Base-by-base conservation (phyloP, 108 stramenopile species). In the Nitzschia sp. region DNA sequence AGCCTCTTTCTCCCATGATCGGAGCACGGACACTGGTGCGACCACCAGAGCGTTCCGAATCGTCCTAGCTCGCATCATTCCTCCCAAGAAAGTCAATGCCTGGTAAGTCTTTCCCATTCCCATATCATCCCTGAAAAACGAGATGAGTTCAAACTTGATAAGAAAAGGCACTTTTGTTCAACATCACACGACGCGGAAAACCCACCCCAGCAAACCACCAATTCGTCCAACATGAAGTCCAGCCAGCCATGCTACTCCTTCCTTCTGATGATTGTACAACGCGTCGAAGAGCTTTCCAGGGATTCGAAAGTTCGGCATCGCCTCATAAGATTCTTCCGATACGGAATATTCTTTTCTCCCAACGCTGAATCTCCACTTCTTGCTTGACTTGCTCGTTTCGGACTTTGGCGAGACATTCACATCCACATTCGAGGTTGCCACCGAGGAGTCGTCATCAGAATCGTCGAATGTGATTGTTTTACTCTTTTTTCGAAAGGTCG, bases 191-290 rank as follows among this genome's bases (percentile, higher is more conserved):
- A 23, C 89, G 24, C 81, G 81, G 0, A 76, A 62, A 6, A 87
- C 87, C 65, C 92, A 88, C 26, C 86, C 95, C 15, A 97, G 35
- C 24, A 96, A 85, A 24, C 99, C 99, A 21, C 99, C 99, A 51
- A 91, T 87, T 5, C 78, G 69, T 31, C 80, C 64, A 26, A 71
- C 19, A 67, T 97, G 81, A 24, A 97, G 71, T 27, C 82, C 80
- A 46, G 86, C 97, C 82, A 98, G 87, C 97, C 97, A 99, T 21
- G 86, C 80, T n/a, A 98, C 83, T 18, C 94, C 98, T 47, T 83
- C 82, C 29, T 81, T 70, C 72, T 97, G 95, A 77, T 93, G 90
- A 6, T 66, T 75, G 69, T 80, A 95, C 11, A 97, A 85, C 54
- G 64, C 74, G 1, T 88, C 65, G 65, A 84, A 94, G 3, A 90